Evolutionary conservation across 1,284 basidiomycete genomes (phyloP), one percentile per base, ranked within the genome.

Genomic region (Pulveroboletus sp.): DNA sequence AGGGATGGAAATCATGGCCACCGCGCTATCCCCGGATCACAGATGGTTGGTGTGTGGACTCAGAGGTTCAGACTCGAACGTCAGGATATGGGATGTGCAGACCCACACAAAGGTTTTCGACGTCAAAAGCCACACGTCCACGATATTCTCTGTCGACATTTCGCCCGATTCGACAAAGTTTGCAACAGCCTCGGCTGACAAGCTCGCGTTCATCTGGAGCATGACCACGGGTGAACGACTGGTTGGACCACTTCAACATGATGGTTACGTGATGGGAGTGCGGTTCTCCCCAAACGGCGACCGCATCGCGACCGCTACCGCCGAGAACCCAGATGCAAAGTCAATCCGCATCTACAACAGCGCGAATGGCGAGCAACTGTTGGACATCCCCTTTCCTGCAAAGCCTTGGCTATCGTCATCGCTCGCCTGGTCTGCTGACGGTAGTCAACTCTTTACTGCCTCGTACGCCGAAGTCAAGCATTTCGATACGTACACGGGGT

Each of bases 41-140:
- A 62, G 53, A 24, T 43, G 62, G 59, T 7, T 64, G 18, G 59
- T 46, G 1, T 57, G 48, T 10, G 60, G 60, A 10, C 29, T 31
- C 29, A 31, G 29, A 12, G 8, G 29, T 12, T 31, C 12, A 12
- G 12, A 31, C 29, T 7, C 29, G 29, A 31, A 31, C 29, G 29
- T 31, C 8, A 31, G 29, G 5, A 51, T 61, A 5, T 61, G 58
- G 58, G 28, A 57, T 20, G 29, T 48, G 5, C n/a, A 14, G 22
- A 61, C 47, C 0, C 20, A 24, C 10, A 5, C 48, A 40, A 35
- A 51, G 12, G 39, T 49, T 9, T 22, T 38, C 9, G 42, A 60
- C 24, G 14, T 49, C 25, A 1, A 38, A 0, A 33, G 45, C 10
- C 59, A 60, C 28, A 33, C 28, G 20, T 17, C 28, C 6, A 2